Conservation (phyloP, 345 rosid species). For the Boechera retrofracta region DNA sequence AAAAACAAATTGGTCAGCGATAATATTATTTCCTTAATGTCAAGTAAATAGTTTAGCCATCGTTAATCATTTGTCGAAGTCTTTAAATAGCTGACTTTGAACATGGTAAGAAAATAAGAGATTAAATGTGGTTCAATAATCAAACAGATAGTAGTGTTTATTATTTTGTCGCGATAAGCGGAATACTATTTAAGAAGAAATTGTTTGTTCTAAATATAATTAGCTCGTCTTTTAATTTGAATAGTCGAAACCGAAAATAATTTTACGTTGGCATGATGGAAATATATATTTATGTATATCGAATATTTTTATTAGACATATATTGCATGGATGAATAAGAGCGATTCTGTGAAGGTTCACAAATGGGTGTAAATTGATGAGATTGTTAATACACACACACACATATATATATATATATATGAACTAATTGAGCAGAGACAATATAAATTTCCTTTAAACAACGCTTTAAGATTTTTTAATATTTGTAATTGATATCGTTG, state of each 20-base stretch:
- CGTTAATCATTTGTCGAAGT: not conserved
- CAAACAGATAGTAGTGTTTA: not conserved
- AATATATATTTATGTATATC: not conserved
- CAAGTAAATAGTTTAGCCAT: constrained; percentile 24
- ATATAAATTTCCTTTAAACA: not conserved
- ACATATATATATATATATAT: too few relatives aligned
- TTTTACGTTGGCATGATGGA: not conserved
- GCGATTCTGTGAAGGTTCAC: not conserved
- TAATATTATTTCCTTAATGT: not conserved
- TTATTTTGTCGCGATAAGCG: not conserved
- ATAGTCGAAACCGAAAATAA: not conserved
- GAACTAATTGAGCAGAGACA: too few relatives aligned
- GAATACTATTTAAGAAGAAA: not conserved
- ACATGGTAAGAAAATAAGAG: constrained; percentile 2
- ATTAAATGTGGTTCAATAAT: not conserved
- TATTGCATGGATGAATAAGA: not conserved
- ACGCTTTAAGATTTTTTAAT: too few relatives aligned
- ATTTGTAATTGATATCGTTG: not conserved
- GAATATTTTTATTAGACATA: not conserved
- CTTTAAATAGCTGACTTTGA: constrained; percentile 19
- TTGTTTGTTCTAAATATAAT: not conserved
- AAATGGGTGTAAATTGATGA: not conserved
- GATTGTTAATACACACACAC: not conserved
- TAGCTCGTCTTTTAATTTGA: not conserved
- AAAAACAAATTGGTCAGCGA: constrained; percentile 12